phyloP scores from a whole-genome alignment of 1,284 basidiomycete species.

The Fomitopsis betulina region DNA sequence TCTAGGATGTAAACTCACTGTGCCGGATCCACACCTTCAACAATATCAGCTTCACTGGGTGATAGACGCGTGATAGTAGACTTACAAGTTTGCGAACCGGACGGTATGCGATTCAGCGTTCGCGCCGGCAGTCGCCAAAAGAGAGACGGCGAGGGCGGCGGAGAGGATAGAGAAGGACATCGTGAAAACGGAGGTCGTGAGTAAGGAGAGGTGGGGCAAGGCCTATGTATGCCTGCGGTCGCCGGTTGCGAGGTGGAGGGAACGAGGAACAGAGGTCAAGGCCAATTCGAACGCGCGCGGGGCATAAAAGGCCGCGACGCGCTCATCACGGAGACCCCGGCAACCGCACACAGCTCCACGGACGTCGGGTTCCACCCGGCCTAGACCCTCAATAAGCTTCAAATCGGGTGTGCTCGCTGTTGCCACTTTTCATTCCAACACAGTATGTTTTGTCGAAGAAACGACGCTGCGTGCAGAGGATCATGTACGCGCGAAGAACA shows the following conservation, averaged over 20 bases:
- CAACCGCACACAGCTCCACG: slow-evolving; percentile 5
- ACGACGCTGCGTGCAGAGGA: not conserved
- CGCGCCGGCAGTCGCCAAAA: slow-evolving; percentile 22
- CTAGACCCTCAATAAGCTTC: not conserved
- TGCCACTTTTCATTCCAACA: not conserved
- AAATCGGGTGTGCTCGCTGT: not conserved
- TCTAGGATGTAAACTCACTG: slow-evolving; percentile 23
- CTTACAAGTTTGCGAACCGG: slow-evolving; percentile 33
- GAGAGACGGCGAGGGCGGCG: slow-evolving; percentile 20
- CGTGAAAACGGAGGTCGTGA: slow-evolving; percentile 13
- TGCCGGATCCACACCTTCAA: slow-evolving; percentile 33
- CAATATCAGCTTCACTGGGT: not conserved
- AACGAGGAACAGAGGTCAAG: slow-evolving; percentile 13
- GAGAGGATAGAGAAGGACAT: slow-evolving; percentile 29
- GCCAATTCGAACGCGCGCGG: slow-evolving; percentile 2
- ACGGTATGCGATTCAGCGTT: slow-evolving; percentile 34
- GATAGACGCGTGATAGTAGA: not conserved
- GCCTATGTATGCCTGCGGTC: slow-evolving; percentile 10
- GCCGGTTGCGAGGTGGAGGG: slow-evolving; percentile 7
- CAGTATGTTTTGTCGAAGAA: not conserved
- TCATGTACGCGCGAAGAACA: not conserved
- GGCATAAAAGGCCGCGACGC: slow-evolving; percentile 4
- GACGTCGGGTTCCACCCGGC: not conserved
- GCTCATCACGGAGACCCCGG: slow-evolving; percentile 13
- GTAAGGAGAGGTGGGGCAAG: slow-evolving; percentile 13